Conservation (phyloP, 495 filamentous ascomycete genomes). For the Hyphodiscus hymeniophilus region DNA sequence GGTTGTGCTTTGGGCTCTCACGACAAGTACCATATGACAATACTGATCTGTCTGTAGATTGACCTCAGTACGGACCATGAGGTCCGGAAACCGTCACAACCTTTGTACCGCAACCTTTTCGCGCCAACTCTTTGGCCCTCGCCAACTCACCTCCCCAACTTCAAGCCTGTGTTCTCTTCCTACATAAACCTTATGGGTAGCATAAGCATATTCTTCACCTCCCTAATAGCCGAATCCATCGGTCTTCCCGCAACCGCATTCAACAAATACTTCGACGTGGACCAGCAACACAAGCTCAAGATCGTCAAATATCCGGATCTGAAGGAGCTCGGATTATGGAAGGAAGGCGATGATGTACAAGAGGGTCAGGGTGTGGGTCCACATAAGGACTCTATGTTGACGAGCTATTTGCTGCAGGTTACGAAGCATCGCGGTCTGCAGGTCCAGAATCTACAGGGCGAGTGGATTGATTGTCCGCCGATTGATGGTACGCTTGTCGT, state of each 20-base stretch:
- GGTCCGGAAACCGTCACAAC: slow-evolving; percentile 51
- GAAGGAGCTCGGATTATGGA: slow-evolving; percentile 37
- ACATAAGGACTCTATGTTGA: slow-evolving; percentile 90
- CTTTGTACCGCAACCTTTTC: slow-evolving; percentile 70
- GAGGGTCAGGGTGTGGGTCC: slow-evolving; percentile 74
- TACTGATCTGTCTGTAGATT: no score
- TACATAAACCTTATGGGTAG: slow-evolving; percentile 70
- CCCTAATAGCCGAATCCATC: slow-evolving; percentile 80
- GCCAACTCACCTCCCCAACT: slow-evolving; percentile 54
- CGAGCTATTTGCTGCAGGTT: slow-evolving; percentile 80
- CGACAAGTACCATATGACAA: no score
- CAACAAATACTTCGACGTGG: slow-evolving; percentile 69
- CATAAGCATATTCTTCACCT: slow-evolving; percentile 69
- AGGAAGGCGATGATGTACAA: slow-evolving; percentile 23
- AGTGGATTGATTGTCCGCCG: slow-evolving; percentile 74
- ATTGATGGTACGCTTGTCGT: slow-evolving; percentile 64
- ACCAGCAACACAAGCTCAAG: slow-evolving; percentile 86
- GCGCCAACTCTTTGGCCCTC: slow-evolving; percentile 92
- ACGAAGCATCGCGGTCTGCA: slow-evolving; percentile 75
- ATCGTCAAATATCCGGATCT: slow-evolving; percentile 81
- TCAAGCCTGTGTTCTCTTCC: slow-evolving; percentile 57
- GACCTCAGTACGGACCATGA: slow-evolving; percentile 77
- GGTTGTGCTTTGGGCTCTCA: no score
- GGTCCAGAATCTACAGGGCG: slow-evolving; percentile 74
- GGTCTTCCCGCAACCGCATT: slow-evolving; percentile 66